These are phyloP conservation scores for Xerocomellus dryophilus DNA, from an alignment of 768 basidiomycete species.

Conservation along the genomic window DNA sequence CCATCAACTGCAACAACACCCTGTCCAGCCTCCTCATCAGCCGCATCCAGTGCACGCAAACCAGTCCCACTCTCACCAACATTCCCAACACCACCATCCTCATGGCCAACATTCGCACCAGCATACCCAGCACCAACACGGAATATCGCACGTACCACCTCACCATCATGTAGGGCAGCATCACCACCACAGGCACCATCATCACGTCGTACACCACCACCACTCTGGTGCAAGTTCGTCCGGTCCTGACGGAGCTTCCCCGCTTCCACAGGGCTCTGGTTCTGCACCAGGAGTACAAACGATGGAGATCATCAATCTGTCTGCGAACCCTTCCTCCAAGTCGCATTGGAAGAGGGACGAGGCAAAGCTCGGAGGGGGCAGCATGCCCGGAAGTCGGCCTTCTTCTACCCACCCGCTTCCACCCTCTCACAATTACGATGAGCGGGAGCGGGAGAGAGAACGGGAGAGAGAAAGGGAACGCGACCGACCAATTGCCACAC, in stretches of 20 bases:
- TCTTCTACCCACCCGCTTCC: slow-evolving; percentile 37
- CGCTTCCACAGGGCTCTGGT: slow-evolving; percentile 37
- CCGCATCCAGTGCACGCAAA: slow-evolving; percentile 28
- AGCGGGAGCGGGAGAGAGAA: slow-evolving; percentile 25
- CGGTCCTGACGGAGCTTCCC: slow-evolving; percentile 25
- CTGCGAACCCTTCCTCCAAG: slow-evolving; percentile 31
- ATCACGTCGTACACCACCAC: slow-evolving; percentile 48
- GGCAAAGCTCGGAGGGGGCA: slow-evolving; percentile 21
- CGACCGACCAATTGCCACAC: slow-evolving; percentile 51
- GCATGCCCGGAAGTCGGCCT: slow-evolving; percentile 36
- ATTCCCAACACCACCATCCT: slow-evolving; percentile 30
- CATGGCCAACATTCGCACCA: slow-evolving; percentile 33
- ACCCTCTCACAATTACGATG: slow-evolving; percentile 27
- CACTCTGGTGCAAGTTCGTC: slow-evolving; percentile 36
- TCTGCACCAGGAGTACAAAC: slow-evolving; percentile 39
- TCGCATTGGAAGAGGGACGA: slow-evolving; percentile 42
- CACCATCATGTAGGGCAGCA: slow-evolving; percentile 48
- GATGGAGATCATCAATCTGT: slow-evolving; percentile 52
- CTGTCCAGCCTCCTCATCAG: slow-evolving; percentile 20
- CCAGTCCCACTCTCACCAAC: slow-evolving; percentile 32
- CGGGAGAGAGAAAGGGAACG: slow-evolving; percentile 34
- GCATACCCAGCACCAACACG: slow-evolving; percentile 32
- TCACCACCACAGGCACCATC: slow-evolving; percentile 44
- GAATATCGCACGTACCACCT: slow-evolving; percentile 37
- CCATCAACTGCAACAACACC: slow-evolving; percentile 31